A percentile compares a stretch with the other conserved stretches of the same genome.
These are phyloP conservation scores for Flaveria brownii DNA, from an alignment of 129 eudicot genomes.

Conservation along the genomic window DNA sequence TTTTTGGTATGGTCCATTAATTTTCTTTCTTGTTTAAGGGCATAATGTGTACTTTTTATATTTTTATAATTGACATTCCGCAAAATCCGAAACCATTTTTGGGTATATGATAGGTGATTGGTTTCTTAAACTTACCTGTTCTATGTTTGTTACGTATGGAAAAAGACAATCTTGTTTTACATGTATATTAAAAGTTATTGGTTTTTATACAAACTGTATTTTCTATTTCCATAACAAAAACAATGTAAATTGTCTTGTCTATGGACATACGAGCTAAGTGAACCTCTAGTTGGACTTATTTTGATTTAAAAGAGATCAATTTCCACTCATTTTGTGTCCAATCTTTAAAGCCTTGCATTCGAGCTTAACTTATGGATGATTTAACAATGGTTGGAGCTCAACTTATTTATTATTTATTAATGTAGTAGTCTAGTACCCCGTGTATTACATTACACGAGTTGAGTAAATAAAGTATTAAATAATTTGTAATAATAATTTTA, in stretches of 20 bases:
- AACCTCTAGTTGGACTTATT: neutral
- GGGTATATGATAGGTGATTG: neutral
- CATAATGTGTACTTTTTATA: neutral
- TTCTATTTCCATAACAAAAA: neutral
- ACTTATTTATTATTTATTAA: no score
- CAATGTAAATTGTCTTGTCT: neutral
- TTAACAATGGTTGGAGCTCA: no score
- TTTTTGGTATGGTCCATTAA: slow-evolving; percentile 30
- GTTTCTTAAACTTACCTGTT: neutral
- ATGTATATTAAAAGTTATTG: neutral
- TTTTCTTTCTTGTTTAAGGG: slow-evolving; percentile 28
- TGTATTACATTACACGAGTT: no score
- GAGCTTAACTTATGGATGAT: no score
- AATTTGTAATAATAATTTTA: no score
- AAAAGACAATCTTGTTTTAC: neutral
- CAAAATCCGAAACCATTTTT: neutral
- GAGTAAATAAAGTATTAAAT: no score
- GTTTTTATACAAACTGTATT: neutral
- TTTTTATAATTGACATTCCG: neutral
- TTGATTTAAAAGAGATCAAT: no score
- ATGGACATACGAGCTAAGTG: neutral
- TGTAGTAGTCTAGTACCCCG: no score
- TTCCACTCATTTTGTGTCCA: no score
- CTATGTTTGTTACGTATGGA: neutral
- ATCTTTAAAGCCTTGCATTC: no score